Conservation (phyloP, 129 eudicot genomes). For the Saussurea involucrata region DNA sequence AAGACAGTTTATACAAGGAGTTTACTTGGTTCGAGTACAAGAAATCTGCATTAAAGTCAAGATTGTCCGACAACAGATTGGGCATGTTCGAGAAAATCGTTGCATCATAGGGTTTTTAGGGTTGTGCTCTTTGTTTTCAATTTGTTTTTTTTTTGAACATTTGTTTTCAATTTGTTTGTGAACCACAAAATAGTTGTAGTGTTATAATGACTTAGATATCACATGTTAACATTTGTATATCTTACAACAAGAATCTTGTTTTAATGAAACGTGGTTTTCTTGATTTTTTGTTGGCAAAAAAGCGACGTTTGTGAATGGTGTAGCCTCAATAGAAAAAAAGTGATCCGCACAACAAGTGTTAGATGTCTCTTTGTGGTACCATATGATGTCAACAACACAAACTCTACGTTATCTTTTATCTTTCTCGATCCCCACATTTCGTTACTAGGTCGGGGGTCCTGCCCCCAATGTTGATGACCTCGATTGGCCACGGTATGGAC, state of each 20-base stretch:
- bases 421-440: constrained; percentile 19
- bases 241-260: background rate
- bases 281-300: background rate
- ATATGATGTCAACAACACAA: background rate
- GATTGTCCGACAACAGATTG: constrained; percentile 71
- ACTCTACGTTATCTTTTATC: background rate
- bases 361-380: background rate
- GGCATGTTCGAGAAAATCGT: constrained; percentile 59
- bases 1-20: constrained; percentile 84
- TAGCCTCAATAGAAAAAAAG: background rate
- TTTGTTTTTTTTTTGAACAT: too few relatives aligned
- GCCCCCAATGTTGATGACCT: constrained; percentile 8
- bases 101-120: constrained; percentile 40
- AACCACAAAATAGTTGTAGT: constrained; percentile 7
- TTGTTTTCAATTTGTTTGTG: background rate
- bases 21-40: constrained; percentile 95
- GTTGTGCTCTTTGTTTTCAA: constrained; percentile 2
- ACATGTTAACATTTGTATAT: constrained; percentile 3
- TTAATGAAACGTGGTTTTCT: background rate
- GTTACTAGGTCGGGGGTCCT: constrained; percentile 15
- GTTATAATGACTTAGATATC: constrained; percentile 4
- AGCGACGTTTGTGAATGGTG: background rate
- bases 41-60: constrained; percentile 67
- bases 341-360: background rate
- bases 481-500: constrained; percentile 6